These are phyloP conservation scores for Boletus holoroseus DNA, from an alignment of 1,284 basidiomycete species.

Conservation along the genomic window DNA sequence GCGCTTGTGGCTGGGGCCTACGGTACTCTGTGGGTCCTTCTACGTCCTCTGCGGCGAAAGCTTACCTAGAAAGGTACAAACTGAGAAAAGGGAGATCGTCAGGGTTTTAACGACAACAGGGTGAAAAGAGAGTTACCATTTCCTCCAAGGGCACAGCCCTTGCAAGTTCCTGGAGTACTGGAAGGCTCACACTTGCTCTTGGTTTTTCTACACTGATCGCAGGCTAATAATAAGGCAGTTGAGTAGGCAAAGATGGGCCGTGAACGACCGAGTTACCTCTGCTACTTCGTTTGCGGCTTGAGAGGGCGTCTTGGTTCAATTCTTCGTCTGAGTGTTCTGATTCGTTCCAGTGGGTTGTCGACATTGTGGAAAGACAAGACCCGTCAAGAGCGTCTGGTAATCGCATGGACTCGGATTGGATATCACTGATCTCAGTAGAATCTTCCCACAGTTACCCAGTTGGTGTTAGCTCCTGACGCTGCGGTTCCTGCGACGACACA, in stretches of 20 bases:
- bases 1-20: conserved; percentile 76
- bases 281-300: conserved; percentile 59
- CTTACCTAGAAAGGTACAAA: conserved; percentile 73
- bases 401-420: conserved; percentile 1
- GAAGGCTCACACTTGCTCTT: conserved; percentile 80
- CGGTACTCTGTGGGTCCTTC: neutral
- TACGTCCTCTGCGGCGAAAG: conserved; percentile 2
- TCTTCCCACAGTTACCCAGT: conserved; percentile 15
- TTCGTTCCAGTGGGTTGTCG: conserved; percentile 41
- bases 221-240: conserved; percentile 44
- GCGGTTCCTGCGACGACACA: no score
- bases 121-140: conserved; percentile 44
- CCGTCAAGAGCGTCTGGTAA: conserved; percentile 21
- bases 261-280: conserved; percentile 44
- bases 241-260: conserved; percentile 5
- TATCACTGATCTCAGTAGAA: conserved; percentile 4
- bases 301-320: conserved; percentile 35
- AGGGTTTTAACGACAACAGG: conserved; percentile 5
- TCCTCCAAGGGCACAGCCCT: conserved; percentile 59
- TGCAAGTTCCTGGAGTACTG: conserved; percentile 50
- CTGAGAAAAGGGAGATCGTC: conserved; percentile 34
- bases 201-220: conserved; percentile 79
- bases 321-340: conserved; percentile 60
- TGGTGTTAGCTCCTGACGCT: conserved; percentile 11
- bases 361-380: conserved; percentile 27